Evolutionary conservation across 345 rosid genomes (phyloP), one percentile per base, ranked within the genome.

Genomic region (Acer yangbiense): DNA sequence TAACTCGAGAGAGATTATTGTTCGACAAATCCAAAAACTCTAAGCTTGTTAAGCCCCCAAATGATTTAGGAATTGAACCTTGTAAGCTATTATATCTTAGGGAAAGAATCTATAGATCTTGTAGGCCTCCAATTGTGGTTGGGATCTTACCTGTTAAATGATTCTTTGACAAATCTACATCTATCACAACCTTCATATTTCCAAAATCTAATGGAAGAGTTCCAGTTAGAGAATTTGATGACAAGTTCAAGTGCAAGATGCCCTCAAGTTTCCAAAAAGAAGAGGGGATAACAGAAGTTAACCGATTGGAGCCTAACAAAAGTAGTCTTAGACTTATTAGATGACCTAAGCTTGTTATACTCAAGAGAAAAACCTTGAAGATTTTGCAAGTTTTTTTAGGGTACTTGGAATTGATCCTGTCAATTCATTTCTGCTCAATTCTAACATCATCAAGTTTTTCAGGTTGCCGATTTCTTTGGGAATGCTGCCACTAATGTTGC

Each of bases 91-190:
- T 83, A 25, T 3, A 0, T 7, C 41, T 35, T 14, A 83, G 63
- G 43, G 73, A 20, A 1, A 82, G 82, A 35, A 1, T 1, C 1
- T 7, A 0, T 17, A 83, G 52, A 41, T 13, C 43, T 71, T 71
- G 55, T 8, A 76, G 73, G 5, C 60, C 52, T 39, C 54, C 79
- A 63, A 80, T 27, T 27, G 68, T 46, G 20, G 13, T 17, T 6
- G 83, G 83, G 39, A 65, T 65, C 2, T 18, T 7, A 10, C 79
- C 77, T 5, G 62, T 6, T 5, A 76, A n/a, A 18, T 18, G 29
- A 76, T 82, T 79, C 12, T 23, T 72, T 2, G 82, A 82, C 27
- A 82, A 25, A 52, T 78, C 74, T 18, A 82, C n/a, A 4, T n/a
- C 5, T 18, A 20, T 11, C 14, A 21, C 14, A 17, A 1, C 9